Conservation (phyloP, 306 rosid species). For the Cucumis sativus region DNA sequence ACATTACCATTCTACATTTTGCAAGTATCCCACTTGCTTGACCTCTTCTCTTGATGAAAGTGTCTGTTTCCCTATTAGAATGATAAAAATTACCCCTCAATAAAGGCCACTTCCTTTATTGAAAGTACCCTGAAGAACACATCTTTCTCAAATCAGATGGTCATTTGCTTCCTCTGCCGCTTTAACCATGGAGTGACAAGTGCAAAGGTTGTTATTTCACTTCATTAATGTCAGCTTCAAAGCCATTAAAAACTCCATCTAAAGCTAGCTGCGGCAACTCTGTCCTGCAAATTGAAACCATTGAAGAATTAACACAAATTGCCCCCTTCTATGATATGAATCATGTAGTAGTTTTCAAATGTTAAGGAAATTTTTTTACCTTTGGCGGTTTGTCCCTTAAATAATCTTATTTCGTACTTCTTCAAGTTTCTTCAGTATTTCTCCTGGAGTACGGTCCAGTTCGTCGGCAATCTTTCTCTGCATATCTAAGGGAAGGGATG, state of each 20-base stretch:
- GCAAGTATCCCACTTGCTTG: constrained; percentile 6
- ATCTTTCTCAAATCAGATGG: constrained; percentile 2
- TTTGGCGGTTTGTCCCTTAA: constrained; percentile 21
- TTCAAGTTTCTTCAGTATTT: constrained; percentile 86
- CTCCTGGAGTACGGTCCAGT: constrained; percentile 90
- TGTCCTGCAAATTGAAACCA: background rate
- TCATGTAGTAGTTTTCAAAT: background rate
- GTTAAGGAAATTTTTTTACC: background rate
- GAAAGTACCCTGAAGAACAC: background rate
- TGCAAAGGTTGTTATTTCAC: background rate
- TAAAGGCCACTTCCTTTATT: background rate
- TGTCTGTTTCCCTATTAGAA: background rate
- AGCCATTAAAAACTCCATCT: background rate
- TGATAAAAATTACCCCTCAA: background rate
- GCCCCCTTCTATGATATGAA: background rate
- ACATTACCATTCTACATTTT: constrained; percentile 2
- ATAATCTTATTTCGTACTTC: constrained; percentile 89
- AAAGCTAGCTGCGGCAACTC: background rate
- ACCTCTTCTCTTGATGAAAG: background rate
- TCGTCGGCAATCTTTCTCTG: constrained; percentile 97
- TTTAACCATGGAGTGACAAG: background rate
- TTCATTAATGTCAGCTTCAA: background rate
- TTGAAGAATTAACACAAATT: background rate
- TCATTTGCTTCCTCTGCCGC: background rate
- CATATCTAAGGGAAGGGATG: constrained; percentile 84